Base-by-base conservation (phyloP, 345 rosid genomes). In the Eucalyptus leucophloia region DNA sequence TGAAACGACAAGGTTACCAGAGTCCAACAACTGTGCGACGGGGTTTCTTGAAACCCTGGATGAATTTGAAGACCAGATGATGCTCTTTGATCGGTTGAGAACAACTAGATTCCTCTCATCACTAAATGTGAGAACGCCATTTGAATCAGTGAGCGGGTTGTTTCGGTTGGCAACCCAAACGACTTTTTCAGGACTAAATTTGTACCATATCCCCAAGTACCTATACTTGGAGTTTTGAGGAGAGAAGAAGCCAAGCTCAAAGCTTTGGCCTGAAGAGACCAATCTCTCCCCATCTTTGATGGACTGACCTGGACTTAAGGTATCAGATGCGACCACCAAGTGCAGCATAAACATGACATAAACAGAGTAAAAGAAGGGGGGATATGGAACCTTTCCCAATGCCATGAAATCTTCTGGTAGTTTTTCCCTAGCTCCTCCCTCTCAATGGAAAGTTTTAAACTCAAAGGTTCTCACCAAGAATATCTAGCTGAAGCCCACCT, bases 1-100 rank as follows among this genome's bases (percentile, higher is more conserved):
- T 86, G 72, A 89, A 16, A 92, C 65, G 10, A 91, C 88, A 4
- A 93, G 91, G 50, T 93, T 92, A 17, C 94, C 95, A 11, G 92
- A 82, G 28, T 92, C 95, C 34, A 92, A 65, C 83, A 92, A 54
- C 89, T 50, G 90, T 19, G 91, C 87, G 60, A 88, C 88, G 13
- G 91, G 92, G 72, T 88, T 89, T 21, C 17, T 56, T 7, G 69
- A 81, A 12, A 12, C 12, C 72, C 42, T 26, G 44, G 92, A 90
- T 89, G 69, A 87, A 85, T 91, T 91, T 2, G 91, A 86, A 28
- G 92, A 89, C 94, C 93, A 91, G 16, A 89, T 11, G 69, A 24
- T 21, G 8, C 62, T 89, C 37, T 83, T 49, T 12, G 10, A 51
- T 21, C 5, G 54, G 53, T 90, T 89, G 44, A 86, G 54, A 53